These are phyloP conservation scores for Neofusicoccum sp. DNA, from an alignment of 2,329 filamentous ascomycete species.

Conservation along the genomic window DNA sequence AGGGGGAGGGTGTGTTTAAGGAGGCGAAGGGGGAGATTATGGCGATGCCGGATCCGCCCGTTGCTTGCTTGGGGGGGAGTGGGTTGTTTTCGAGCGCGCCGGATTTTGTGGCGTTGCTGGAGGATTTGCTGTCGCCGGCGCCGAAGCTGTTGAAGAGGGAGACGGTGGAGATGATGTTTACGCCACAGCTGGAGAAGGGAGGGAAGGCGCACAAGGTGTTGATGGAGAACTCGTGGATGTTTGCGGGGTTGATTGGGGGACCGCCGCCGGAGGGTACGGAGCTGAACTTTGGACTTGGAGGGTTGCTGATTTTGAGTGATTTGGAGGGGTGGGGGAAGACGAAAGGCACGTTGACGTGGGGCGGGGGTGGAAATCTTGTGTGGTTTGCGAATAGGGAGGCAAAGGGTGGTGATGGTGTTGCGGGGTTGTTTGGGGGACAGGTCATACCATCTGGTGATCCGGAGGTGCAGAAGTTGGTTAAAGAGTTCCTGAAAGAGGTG, in stretches of 20 bases:
- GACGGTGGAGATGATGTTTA: neutral
- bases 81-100: neutral
- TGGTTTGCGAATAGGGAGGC: constrained; percentile 24
- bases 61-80: neutral
- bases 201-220: constrained; percentile 6
- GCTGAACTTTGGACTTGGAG: constrained; percentile 30
- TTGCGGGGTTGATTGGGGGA: constrained; percentile 25
- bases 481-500: neutral
- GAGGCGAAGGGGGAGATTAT: constrained; percentile 22
- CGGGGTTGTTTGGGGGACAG: neutral
- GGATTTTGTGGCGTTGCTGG: neutral
- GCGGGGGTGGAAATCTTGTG: constrained; percentile 31
- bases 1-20: constrained; percentile 23
- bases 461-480: neutral
- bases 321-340: constrained; percentile 17
- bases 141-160: constrained; percentile 22
- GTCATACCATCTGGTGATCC: neutral
- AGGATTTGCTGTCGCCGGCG: constrained; percentile 19
- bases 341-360: constrained; percentile 30
- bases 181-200: constrained; percentile 20
- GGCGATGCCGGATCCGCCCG: neutral
- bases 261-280: constrained; percentile 20
- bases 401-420: neutral
- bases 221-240: constrained; percentile 21
- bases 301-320: constrained; percentile 28